Evolutionary conservation across 139 green algal species (phyloP).

Genomic region (Closterium sp.): DNA sequence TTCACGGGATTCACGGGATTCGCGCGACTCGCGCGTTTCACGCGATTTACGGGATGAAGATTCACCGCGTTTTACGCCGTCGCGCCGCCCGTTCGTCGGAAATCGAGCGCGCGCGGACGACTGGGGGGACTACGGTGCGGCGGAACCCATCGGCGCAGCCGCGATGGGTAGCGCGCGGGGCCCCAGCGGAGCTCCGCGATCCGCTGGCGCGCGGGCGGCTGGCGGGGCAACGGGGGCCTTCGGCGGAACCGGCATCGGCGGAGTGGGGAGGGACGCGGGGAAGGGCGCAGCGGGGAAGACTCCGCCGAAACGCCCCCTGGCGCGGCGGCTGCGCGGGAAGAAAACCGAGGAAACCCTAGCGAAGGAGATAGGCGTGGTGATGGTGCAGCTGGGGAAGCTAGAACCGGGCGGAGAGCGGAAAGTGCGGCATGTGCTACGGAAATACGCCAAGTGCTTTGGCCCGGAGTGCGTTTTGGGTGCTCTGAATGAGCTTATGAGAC

Average conservation of each 20-base stretch:
- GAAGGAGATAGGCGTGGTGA: neutral
- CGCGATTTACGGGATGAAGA: too few relatives aligned
- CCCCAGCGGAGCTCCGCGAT: neutral
- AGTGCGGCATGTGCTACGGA: neutral
- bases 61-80: neutral
- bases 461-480: neutral
- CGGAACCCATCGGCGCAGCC: neutral
- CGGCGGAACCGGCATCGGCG: neutral
- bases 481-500: neutral
- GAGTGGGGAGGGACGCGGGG: neutral
- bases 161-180: neutral
- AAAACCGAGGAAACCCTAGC: neutral
- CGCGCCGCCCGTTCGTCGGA: too few relatives aligned
- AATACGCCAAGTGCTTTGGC: constrained; percentile 5
- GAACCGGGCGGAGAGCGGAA: neutral
- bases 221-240: neutral
- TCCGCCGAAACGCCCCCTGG: neutral
- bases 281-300: neutral
- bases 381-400: neutral
- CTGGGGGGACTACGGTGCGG: neutral
- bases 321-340: neutral
- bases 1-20: neutral
- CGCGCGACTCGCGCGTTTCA: too few relatives aligned
- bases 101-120: neutral
- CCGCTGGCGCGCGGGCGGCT: neutral